Percentiles rank a stretch among this genome's conserved stretches.
phyloP scores from a whole-genome alignment of 2,329 filamentous ascomycete genomes.

The Phoma sp. region DNA sequence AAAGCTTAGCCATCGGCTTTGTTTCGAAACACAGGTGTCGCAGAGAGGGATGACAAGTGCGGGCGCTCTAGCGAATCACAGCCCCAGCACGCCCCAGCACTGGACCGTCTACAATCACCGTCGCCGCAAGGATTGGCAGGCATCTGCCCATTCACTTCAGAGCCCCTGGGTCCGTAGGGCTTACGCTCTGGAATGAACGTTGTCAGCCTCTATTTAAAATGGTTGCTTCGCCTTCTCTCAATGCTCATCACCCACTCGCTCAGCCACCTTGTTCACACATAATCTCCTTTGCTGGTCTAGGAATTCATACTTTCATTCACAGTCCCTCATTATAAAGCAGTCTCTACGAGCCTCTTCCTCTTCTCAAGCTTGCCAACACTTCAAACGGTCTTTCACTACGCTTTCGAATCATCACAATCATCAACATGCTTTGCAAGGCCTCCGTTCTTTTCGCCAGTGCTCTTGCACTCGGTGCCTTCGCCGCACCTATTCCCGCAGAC shows the following conservation, averaged over 20 bases:
- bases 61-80: slow-evolving; percentile 12
- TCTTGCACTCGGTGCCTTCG: slow-evolving; percentile 49
- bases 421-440: slow-evolving; percentile 36
- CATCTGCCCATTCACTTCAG: neutral
- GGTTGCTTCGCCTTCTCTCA: slow-evolving; percentile 7
- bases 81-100: neutral
- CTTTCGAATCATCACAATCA: slow-evolving; percentile 1
- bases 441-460: slow-evolving; percentile 31
- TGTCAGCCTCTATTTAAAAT: slow-evolving; percentile 13
- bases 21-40: slow-evolving; percentile 19
- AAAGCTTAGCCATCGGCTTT: slow-evolving; percentile 24
- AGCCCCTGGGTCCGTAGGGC: slow-evolving; percentile 5
- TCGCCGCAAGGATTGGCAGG: slow-evolving; percentile 15
- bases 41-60: slow-evolving; percentile 5
- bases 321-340: slow-evolving; percentile 13
- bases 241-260: slow-evolving; percentile 1
- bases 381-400: neutral
- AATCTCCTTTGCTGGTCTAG: slow-evolving; percentile 21
- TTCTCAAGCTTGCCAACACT: neutral
- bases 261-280: slow-evolving; percentile 11
- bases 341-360: neutral
- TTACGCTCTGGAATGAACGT: slow-evolving; percentile 4
- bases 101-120: slow-evolving; percentile 12
- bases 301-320: slow-evolving; percentile 9
- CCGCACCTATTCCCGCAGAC: slow-evolving; percentile 24